phyloP scores from a whole-genome alignment of 2,329 filamentous ascomycete genomes.

The Xylaria digitata region DNA sequence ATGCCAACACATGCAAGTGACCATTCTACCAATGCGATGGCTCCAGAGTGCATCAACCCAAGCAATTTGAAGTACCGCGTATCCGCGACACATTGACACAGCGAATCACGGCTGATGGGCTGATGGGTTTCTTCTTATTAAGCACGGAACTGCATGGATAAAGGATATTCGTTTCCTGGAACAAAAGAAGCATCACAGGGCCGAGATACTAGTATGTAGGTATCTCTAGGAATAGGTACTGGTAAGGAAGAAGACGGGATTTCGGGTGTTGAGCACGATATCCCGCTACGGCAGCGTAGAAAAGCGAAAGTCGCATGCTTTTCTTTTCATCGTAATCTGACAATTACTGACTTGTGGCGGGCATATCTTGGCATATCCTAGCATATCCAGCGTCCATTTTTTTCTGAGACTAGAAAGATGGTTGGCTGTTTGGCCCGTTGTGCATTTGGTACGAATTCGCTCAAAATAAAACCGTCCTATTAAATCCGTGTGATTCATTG shows the following conservation, averaged over 20 bases:
- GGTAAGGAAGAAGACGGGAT: neutral
- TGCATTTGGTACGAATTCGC: slow-evolving; percentile 28
- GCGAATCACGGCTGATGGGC: slow-evolving; percentile 30
- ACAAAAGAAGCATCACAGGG: slow-evolving; percentile 11
- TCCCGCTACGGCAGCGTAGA: neutral
- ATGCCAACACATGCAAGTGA: slow-evolving; percentile 38
- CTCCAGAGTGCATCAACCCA: slow-evolving; percentile 22
- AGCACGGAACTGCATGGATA: neutral
- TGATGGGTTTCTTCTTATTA: slow-evolving; percentile 17
- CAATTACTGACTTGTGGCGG: slow-evolving; percentile 23
- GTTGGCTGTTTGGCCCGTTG: slow-evolving; percentile 20
- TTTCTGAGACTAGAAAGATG: slow-evolving; percentile 11
- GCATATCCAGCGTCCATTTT: slow-evolving; percentile 2
- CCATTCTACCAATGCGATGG: slow-evolving; percentile 33
- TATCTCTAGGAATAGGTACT: neutral
- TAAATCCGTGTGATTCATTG: slow-evolving; percentile 27
- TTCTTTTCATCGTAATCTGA: slow-evolving; percentile 25
- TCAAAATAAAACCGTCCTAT: slow-evolving; percentile 28
- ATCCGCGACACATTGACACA: slow-evolving; percentile 23
- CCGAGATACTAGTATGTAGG: neutral
- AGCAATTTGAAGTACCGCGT: slow-evolving; percentile 29
- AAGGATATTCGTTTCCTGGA: slow-evolving; percentile 7
- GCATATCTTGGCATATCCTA: slow-evolving; percentile 20
- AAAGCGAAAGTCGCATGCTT: slow-evolving; percentile 2
- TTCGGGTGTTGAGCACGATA: slow-evolving; percentile 6